A percentile compares a stretch with the other conserved stretches of the same genome.
Conservation (phyloP, 352 stramenopile species). For the Phytophthora sojae region DNA sequence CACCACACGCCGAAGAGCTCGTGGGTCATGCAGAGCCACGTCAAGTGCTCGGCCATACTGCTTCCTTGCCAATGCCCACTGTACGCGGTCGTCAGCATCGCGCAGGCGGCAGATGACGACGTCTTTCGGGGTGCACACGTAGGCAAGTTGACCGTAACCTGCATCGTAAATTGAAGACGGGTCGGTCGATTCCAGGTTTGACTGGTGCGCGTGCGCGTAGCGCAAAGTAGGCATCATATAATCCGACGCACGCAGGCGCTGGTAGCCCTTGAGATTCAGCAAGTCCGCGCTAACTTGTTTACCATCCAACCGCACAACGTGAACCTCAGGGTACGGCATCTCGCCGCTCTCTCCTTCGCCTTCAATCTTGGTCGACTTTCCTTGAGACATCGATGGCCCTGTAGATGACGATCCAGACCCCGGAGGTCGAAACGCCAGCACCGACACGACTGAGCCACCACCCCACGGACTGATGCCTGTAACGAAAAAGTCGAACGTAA, state of each 20-base stretch:
- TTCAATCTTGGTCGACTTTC: conserved; percentile 58
- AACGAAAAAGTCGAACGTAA: conserved; percentile 89
- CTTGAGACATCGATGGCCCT: conserved; percentile 26
- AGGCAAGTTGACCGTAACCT: conserved; percentile 68
- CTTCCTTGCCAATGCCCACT: conserved; percentile 70
- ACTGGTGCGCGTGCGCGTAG: conserved; percentile 44
- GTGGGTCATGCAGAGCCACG: conserved; percentile 69
- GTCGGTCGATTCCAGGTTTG: conserved; percentile 30
- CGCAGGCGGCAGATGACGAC: conserved; percentile 86
- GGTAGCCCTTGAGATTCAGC: conserved; percentile 76
- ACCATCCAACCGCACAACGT: conserved; percentile 90
- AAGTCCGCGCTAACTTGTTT: conserved; percentile 88
- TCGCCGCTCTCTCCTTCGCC: conserved; percentile 75
- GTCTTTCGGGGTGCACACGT: conserved; percentile 87
- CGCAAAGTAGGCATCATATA: conserved; percentile 86
- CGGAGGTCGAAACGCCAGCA: conserved; percentile 78
- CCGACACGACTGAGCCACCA: conserved; percentile 56
- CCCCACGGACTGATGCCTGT: conserved; percentile 78
- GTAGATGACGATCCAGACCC: conserved; percentile 42
- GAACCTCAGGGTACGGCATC: conserved; percentile 84
- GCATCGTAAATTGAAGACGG: conserved; percentile 72
- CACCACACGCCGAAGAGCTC: conserved; percentile 57
- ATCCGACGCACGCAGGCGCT: conserved; percentile 75
- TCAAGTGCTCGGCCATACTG: conserved; percentile 68
- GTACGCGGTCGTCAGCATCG: conserved; percentile 81